Conservation (phyloP, 257 asterid species). For the Paraleonurus japonicus region DNA sequence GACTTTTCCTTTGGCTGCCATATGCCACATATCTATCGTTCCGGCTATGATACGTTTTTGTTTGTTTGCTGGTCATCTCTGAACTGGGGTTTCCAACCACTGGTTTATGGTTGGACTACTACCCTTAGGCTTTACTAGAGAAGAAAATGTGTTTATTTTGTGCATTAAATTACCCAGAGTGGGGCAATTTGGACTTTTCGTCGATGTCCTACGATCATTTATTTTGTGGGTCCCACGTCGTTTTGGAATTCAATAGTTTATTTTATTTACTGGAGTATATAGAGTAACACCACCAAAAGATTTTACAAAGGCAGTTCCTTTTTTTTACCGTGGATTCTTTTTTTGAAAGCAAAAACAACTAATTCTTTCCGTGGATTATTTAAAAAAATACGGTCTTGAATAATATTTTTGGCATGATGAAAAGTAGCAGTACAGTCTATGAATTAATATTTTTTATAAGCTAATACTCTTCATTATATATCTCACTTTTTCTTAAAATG, state of each 20-base stretch:
- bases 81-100: constrained; percentile 3
- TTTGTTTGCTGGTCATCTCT: constrained; percentile 16
- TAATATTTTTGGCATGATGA: no score
- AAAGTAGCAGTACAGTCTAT: no score
- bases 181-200: constrained; percentile 6
- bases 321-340: no score
- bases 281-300: no score
- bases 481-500: no score
- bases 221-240: background rate
- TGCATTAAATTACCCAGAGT: background rate
- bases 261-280: background rate
- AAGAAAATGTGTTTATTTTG: background rate
- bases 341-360: no score
- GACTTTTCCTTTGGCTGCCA: constrained; percentile 45
- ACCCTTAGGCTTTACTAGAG: background rate
- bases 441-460: no score
- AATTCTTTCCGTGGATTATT: no score
- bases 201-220: background rate
- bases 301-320: no score
- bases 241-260: background rate
- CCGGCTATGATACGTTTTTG: constrained; percentile 16
- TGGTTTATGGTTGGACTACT: constrained; percentile 6
- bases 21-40: constrained; percentile 45
- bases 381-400: no score
- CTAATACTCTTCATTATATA: no score